These are phyloP conservation scores for Ceratocystis huliohia DNA, from an alignment of 2,329 filamentous ascomycete genomes.

Conservation along the genomic window DNA sequence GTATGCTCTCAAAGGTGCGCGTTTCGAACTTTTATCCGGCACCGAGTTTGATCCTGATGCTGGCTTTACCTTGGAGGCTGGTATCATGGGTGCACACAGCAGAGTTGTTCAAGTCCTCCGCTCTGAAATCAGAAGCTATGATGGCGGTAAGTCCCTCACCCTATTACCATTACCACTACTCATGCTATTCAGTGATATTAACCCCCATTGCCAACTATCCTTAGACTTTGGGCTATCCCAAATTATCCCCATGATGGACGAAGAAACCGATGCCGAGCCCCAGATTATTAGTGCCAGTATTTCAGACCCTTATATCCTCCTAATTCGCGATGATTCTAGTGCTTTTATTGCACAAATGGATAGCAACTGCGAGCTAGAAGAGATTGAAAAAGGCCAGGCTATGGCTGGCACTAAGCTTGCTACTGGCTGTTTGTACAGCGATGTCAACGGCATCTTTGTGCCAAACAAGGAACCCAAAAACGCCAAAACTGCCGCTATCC, in stretches of 20 bases:
- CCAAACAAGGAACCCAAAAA: constrained; percentile 32
- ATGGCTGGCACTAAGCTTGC: constrained; percentile 58
- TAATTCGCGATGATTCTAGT: constrained; percentile 73
- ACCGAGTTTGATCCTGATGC: constrained; percentile 88
- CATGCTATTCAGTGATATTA: neutral
- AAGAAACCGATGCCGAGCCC: constrained; percentile 71
- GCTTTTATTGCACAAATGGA: constrained; percentile 69
- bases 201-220: constrained; percentile 21
- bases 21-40: constrained; percentile 61
- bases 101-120: constrained; percentile 79
- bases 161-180: constrained; percentile 12
- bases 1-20: constrained; percentile 59
- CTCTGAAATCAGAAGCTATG: constrained; percentile 79
- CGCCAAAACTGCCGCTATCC: constrained; percentile 36
- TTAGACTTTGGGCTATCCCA: constrained; percentile 75
- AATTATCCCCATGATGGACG: constrained; percentile 85
- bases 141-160: constrained; percentile 54
- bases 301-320: constrained; percentile 69
- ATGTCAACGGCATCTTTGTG: constrained; percentile 45
- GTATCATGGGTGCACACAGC: constrained; percentile 65
- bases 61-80: constrained; percentile 74
- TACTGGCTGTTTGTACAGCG: constrained; percentile 72
- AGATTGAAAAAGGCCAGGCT: constrained; percentile 53
- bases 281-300: constrained; percentile 71
- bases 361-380: constrained; percentile 66